phyloP scores from a whole-genome alignment of 169 alveolate species.

The Cystoisospora suis region DNA sequence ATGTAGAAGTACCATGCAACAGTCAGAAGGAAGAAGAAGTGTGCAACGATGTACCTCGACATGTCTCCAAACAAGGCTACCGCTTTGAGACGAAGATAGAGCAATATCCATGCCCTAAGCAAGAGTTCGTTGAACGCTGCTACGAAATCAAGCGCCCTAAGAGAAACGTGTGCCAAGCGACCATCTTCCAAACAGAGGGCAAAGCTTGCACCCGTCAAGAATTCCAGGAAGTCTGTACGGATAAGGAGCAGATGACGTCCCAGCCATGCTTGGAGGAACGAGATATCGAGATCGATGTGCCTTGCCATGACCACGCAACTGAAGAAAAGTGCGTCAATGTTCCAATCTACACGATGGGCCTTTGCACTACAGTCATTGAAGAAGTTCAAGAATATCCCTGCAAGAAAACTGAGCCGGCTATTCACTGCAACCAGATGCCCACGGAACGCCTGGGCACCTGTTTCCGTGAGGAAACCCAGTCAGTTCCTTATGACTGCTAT shows the following conservation, averaged over 20 bases:
- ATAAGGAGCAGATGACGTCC: constrained; percentile 36
- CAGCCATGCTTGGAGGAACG: constrained; percentile 53
- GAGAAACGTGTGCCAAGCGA: constrained; percentile 35
- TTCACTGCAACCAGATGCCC: constrained; percentile 44
- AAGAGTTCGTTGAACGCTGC: constrained; percentile 58
- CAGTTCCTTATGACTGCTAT: constrained; percentile 63
- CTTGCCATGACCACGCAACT: constrained; percentile 56
- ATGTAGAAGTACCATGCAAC: constrained; percentile 51
- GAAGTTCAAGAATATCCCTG: constrained; percentile 63
- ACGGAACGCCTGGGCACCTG: constrained; percentile 56
- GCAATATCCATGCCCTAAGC: constrained; percentile 47
- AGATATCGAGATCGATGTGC: constrained; percentile 23
- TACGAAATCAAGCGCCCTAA: constrained; percentile 58
- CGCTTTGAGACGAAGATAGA: constrained; percentile 37
- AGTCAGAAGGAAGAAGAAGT: constrained; percentile 47
- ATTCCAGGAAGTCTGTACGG: constrained; percentile 53
- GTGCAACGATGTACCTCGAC: constrained; percentile 30
- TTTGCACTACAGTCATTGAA: constrained; percentile 50
- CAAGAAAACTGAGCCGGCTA: constrained; percentile 48
- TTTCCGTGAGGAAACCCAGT: constrained; percentile 41
- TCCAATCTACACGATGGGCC: constrained; percentile 60
- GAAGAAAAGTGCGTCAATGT: constrained; percentile 64
- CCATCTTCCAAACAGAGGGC: constrained; percentile 38
- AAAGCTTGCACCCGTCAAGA: constrained; percentile 55
- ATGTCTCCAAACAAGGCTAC: constrained; percentile 9